phyloP scores from a whole-genome alignment of 148 eudicot species.

The Silene latifolia region DNA sequence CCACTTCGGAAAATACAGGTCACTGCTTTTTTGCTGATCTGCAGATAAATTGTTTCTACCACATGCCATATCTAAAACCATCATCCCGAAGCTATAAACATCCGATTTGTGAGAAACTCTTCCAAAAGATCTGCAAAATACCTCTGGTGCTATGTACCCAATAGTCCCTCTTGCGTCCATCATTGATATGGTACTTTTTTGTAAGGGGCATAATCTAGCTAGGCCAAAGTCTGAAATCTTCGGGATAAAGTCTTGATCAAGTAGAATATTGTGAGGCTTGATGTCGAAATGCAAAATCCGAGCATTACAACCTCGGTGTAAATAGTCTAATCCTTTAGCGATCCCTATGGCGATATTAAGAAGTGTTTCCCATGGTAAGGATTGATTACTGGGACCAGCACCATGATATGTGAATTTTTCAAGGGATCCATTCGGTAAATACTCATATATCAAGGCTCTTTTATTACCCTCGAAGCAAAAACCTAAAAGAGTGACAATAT shows the following conservation, averaged over 20 bases:
- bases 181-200: conserved; percentile 5
- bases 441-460: too few relatives aligned
- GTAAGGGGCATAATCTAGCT: conserved; percentile 2
- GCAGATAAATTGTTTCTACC: too few relatives aligned
- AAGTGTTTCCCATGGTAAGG: not conserved
- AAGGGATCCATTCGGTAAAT: conserved; percentile 23
- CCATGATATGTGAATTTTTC: conserved; percentile 13
- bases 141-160: too few relatives aligned
- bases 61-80: too few relatives aligned
- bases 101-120: too few relatives aligned
- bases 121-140: too few relatives aligned
- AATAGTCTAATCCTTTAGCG: conserved; percentile 3
- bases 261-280: not conserved
- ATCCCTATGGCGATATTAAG: conserved; percentile 1
- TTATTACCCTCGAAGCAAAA: too few relatives aligned
- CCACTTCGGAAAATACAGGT: conserved; percentile 4
- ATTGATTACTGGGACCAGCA: not conserved
- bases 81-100: too few relatives aligned
- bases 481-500: too few relatives aligned
- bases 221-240: conserved; percentile 10
- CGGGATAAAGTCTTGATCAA: not conserved
- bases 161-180: not conserved
- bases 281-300: conserved; percentile 9
- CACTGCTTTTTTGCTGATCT: not conserved
- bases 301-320: conserved; percentile 8